Base-by-base conservation (phyloP, 257 asterid species). In the Cruciata laevipes region DNA sequence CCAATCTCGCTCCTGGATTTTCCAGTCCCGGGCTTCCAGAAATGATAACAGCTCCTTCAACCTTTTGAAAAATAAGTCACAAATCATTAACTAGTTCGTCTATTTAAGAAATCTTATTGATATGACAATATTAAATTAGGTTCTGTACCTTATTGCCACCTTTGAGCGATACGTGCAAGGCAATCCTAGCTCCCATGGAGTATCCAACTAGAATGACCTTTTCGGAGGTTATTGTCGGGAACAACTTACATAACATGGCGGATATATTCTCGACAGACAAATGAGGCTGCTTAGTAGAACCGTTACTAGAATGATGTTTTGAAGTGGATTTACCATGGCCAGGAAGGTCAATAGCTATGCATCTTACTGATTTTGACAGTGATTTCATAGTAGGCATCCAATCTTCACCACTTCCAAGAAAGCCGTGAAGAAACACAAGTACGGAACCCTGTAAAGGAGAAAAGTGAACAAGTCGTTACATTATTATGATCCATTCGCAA, bases 161-260 rank as follows among this genome's bases (percentile, higher is more conserved):
- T 78, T 83, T 88, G 23, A 94, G 84, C 58, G 99, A 88, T 67
- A 82, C 82, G 85, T 85, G 78, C 56, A 90, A 74, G 49, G 97
- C 77, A 68, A 94, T 88, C 77, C 99, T 79, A 63, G 99, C 96
- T 63, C 96, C 97, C 99, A 94, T 84, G 6, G 99, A 94, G 84
- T 90, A 94, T 18, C 98, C 97, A 37, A 89, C 89, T 47, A 89
- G 87, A 51, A 69, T 77, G 65, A 94, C 95, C 75, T 87, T 90
- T 62, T 59, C 79, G 21, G 81, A 74, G 58, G 84, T 78, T 35
- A 88, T 61, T 24, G 71, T 67, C 51, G 81, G 78, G 72, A 88
- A 59, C 73, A 87, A 82, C 82, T 90, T 78, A 81, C 78, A 63
- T 63, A 94, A 40, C 65, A 88, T 74, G 55, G 79, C 83, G 24